These are phyloP conservation scores for Cutaneotrichosporon sp. DNA, from an alignment of 1,284 basidiomycete genomes.

Conservation along the genomic window DNA sequence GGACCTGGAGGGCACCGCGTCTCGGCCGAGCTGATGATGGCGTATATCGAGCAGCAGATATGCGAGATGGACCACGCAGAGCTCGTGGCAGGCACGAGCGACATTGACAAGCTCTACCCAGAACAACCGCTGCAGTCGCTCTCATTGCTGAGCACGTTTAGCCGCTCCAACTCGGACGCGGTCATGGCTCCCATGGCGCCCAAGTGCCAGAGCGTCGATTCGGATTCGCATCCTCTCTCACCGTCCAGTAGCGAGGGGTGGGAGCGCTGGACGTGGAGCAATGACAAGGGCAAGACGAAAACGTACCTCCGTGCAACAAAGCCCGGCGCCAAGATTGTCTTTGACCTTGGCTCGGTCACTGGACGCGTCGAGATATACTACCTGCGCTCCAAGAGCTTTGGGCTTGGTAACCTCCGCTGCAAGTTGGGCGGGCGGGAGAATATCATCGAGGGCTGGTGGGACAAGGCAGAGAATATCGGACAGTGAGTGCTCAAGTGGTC, in stretches of 20 bases:
- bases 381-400: constrained; percentile 35
- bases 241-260: constrained; percentile 38
- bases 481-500: constrained; percentile 2
- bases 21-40: constrained; percentile 36
- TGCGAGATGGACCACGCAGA: constrained; percentile 42
- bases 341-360: constrained; percentile 31
- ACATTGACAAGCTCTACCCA: constrained; percentile 31
- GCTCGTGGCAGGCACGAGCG: constrained; percentile 10
- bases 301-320: constrained; percentile 41
- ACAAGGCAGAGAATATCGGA: constrained; percentile 29
- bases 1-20: constrained; percentile 26
- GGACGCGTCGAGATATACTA: constrained; percentile 43
- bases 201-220: constrained; percentile 29
- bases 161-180: constrained; percentile 23
- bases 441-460: constrained; percentile 41
- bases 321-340: constrained; percentile 40
- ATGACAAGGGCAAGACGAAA: constrained; percentile 33
- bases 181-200: constrained; percentile 39
- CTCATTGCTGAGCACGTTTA: constrained; percentile 3
- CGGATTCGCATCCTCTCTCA: constrained; percentile 30
- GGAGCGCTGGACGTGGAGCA: constrained; percentile 45
- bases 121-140: constrained; percentile 22
- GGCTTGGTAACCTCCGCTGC: constrained; percentile 40
- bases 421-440: constrained; percentile 37
- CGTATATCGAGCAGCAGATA: constrained; percentile 44